Percentiles rank a stretch among this genome's conserved stretches.
phyloP scores from a whole-genome alignment of 192 early-diverging fungal species.

The Phycomyces blakesleeanus region DNA sequence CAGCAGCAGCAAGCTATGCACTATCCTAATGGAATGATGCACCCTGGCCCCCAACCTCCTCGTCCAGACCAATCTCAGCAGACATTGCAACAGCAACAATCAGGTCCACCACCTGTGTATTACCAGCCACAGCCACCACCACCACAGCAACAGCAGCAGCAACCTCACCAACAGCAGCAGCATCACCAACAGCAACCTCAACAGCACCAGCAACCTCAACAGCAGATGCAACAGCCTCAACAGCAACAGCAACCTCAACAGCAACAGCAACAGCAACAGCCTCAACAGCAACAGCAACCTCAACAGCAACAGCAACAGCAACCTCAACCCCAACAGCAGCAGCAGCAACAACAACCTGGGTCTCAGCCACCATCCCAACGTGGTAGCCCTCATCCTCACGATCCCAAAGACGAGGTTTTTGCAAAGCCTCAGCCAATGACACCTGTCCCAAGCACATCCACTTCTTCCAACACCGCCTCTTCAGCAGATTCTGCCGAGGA shows the following conservation, averaged over 20 bases:
- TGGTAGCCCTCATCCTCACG: background rate
- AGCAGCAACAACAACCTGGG: background rate
- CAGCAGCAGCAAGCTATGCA: background rate
- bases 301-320: background rate
- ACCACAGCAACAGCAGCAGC: too few species aligned
- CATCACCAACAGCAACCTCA: background rate
- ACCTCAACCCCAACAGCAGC: background rate
- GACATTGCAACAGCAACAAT: background rate
- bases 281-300: background rate
- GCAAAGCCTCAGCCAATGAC: constrained; percentile 23
- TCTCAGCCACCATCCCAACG: background rate
- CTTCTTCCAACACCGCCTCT: constrained; percentile 25
- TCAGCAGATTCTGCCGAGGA: constrained; percentile 11
- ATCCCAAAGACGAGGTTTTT: background rate
- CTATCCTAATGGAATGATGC: constrained; percentile 5
- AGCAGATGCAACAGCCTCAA: background rate
- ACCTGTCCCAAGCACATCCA: constrained; percentile 32
- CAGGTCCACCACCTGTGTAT: background rate
- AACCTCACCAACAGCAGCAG: background rate
- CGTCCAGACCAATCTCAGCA: background rate
- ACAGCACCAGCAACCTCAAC: background rate
- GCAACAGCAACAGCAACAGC: background rate
- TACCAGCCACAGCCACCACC: background rate
- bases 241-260: background rate
- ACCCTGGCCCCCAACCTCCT: background rate